Evolutionary conservation across 495 filamentous ascomycete species (phyloP), one percentile per base, ranked within the genome.

Genomic region (Pseudoneurospora amorphoporcata): DNA sequence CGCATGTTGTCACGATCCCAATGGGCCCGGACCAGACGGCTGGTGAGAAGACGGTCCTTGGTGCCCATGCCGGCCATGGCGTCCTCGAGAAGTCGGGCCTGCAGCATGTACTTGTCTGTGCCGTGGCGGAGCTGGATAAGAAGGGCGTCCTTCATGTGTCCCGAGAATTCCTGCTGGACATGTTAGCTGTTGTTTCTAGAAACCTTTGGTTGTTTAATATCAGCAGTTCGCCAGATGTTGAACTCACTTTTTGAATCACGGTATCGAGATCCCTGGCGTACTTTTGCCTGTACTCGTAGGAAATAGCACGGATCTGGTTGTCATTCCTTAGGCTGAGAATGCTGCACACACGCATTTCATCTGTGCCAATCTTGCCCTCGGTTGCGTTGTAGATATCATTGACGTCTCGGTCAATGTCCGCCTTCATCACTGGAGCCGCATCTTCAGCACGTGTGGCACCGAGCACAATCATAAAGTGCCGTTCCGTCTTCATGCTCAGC

Each of bases 91-190:
- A 90, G 81, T 35, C 86, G 83, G 0, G 95, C 95, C 76, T 97
- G 94, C 61, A 92, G 88, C 87, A 91, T 90, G 32, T 91, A 92
- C 69, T 90, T 91, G 76, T 98, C 92, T 12, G 88, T 81, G 6
- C 92, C 95, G 0, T 88, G 86, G n/a, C 87, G 87, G 5, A 97
- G 82, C 81, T 97, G 92, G 70, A 87, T 88, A 47, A 94, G 79
- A n/a, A 97, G 81, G 0, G 93, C 94, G 37, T 91, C 87, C 81
- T 94, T 87, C 93, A 98, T 97, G 76, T 98, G 95, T 1, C 94
- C 95, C 1, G 90, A 91, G 81, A 97, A 97, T 77, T 95, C 90
- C 82, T 88, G 65, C 45, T 23, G 9, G 3, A 38, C 3, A 10
- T 61, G 69, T 77, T 71, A 76, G 70, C 37, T 53, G 4, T 37